Evolutionary conservation across 2,329 filamentous ascomycete species (phyloP).

Genomic region (Lachnum nothofagi): DNA sequence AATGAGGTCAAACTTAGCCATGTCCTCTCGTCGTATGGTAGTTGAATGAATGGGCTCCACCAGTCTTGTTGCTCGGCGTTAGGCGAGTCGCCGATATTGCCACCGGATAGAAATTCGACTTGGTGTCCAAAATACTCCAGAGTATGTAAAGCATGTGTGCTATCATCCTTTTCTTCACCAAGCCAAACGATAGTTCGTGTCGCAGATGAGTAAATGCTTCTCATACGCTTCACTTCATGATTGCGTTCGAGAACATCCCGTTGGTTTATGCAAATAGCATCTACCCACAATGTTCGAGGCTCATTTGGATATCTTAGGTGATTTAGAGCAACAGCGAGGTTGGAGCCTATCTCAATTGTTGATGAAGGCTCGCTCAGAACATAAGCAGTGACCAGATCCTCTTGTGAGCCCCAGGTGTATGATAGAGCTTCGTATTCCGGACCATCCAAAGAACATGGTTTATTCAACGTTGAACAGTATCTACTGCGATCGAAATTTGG

Average conservation of each 20-base stretch:
- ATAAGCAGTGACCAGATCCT: no score
- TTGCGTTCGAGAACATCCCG: background rate
- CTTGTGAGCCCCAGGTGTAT: no score
- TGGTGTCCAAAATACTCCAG: background rate
- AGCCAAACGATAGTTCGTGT: background rate
- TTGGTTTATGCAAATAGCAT: slow-evolving; percentile 11
- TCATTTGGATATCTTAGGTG: background rate
- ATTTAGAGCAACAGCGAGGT: background rate
- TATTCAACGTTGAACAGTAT: no score
- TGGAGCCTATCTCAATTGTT: no score
- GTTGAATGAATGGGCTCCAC: background rate
- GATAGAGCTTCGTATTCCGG: no score
- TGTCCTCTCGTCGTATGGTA: background rate
- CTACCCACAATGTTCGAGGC: slow-evolving; percentile 7
- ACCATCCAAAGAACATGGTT: no score
- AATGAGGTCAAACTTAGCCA: background rate
- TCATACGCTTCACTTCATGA: slow-evolving; percentile 2
- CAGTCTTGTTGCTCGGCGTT: background rate
- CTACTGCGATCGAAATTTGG: no score
- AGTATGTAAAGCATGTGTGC: background rate
- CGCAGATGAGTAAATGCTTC: slow-evolving; percentile 3
- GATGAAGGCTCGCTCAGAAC: no score
- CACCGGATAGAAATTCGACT: background rate
- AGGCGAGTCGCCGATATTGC: background rate
- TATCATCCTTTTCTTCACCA: background rate